Evolutionary conservation across 1,284 basidiomycete species (phyloP), one percentile per base, ranked within the genome.

Genomic region (Pulchroboletus neoregius): DNA sequence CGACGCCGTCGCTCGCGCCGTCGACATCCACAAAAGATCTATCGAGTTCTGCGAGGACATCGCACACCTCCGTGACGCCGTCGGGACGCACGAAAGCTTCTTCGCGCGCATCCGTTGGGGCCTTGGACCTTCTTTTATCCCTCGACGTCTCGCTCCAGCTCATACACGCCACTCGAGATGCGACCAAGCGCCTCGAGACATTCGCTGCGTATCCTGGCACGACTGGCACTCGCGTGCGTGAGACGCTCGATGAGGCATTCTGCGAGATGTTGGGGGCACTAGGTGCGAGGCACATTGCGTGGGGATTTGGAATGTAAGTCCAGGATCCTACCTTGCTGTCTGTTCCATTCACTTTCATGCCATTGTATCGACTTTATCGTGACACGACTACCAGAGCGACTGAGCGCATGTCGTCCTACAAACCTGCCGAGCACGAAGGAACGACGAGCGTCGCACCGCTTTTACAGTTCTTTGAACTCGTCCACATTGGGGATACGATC

Each of bases 401-500:
- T 3, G 78, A 86, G 45, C 84, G 90, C 58, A 94, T 96, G 91
- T 76, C 76, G 38, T 72, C 76, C n/a, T 96, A 94, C 64, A 84
- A 85, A 60, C 92, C 94, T 0, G 81, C 83, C 0, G 90, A 93
- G 54, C 88, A 93, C 58, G 79, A 84, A 45, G 80, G 80, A 45
- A 85, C 81, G 13, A 81, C 78, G 22, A 83, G 80, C 48, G 93
- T 98, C 1, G 91, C 93, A 0, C 94, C 95, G 0, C 70, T 99
- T 2, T 72, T 97, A 36, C 94, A 98, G 67, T 99, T 99, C 69
- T 98, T 99, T 58, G 95, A 98, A 71, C 75, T 99, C 13, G 94
- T 96, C 0, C 95, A 99, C 70, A 76, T 98, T 13, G 96, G 93
- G 0, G 95, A 99, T 66, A 99, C 92, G 15, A 97, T 99, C 42